A percentile compares a stretch with the other conserved stretches of the same genome.
These are phyloP conservation scores for Salix dunnii DNA, from an alignment of 345 rosid genomes.

Conservation along the genomic window DNA sequence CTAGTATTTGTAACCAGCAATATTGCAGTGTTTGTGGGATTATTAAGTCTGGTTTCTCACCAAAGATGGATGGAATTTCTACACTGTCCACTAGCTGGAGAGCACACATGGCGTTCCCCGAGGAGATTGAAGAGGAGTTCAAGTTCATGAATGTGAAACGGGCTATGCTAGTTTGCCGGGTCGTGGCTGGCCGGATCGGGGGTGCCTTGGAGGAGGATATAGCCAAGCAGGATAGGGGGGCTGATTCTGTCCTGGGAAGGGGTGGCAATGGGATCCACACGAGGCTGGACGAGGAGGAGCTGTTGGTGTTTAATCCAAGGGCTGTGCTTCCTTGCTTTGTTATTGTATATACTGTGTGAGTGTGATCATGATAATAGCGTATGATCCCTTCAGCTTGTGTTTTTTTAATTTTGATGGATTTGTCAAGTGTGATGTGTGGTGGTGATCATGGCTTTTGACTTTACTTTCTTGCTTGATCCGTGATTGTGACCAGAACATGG, in stretches of 20 bases:
- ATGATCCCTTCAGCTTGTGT: not conserved
- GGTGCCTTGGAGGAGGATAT: slow-evolving; percentile 44
- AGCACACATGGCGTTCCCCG: slow-evolving; percentile 84
- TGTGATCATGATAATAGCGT: not conserved
- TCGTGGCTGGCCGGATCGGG: slow-evolving; percentile 79
- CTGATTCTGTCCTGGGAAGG: slow-evolving; percentile 66
- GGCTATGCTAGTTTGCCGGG: slow-evolving; percentile 88
- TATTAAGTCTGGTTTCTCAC: slow-evolving; percentile 74
- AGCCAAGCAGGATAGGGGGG: slow-evolving; percentile 60
- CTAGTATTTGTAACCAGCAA: slow-evolving; percentile 60
- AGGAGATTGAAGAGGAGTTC: slow-evolving; percentile 80
- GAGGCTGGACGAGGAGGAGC: slow-evolving; percentile 75
- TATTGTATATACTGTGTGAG: slow-evolving; percentile 61
- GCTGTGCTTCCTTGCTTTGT: slow-evolving; percentile 98
- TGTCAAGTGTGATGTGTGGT: not conserved
- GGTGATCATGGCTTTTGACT: not conserved
- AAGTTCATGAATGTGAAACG: slow-evolving; percentile 89
- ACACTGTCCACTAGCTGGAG: slow-evolving; percentile 72
- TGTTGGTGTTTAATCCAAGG: slow-evolving; percentile 88
- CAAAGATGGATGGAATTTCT: slow-evolving; percentile 83
- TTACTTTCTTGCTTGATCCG: not conserved
- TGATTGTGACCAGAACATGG: not conserved
- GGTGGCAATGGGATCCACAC: slow-evolving; percentile 42
- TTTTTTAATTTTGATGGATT: not conserved
- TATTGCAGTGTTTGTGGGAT: slow-evolving; percentile 86